phyloP scores from a whole-genome alignment of 331 rosid genomes.

The Pyracantha coccinea region DNA sequence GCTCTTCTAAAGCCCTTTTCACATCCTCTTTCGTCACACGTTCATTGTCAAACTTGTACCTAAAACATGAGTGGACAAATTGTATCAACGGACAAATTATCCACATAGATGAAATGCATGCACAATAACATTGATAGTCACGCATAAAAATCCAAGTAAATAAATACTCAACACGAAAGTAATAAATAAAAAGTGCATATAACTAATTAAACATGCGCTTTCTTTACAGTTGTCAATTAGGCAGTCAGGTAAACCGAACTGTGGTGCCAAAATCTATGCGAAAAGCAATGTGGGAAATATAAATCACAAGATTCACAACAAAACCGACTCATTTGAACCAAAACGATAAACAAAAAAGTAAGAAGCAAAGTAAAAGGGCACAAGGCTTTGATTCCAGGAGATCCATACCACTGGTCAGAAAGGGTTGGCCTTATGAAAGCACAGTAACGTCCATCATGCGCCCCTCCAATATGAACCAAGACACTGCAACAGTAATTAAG shows the following conservation, averaged over 20 bases:
- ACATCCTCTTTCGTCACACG: conserved; percentile 76
- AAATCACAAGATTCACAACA: neutral
- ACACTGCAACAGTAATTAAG: conserved; percentile 49
- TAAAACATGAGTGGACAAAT: conserved; percentile 3
- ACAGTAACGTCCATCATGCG: conserved; percentile 84
- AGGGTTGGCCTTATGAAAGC: conserved; percentile 79
- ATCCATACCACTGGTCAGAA: conserved; percentile 57
- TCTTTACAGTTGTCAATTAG: neutral
- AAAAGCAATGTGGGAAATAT: neutral
- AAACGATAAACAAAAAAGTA: neutral
- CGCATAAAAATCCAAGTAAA: neutral
- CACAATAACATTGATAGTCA: neutral
- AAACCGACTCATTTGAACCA: neutral
- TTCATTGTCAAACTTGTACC: conserved; percentile 85
- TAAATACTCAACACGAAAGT: neutral
- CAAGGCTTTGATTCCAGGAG: neutral
- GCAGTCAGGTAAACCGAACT: too few species aligned
- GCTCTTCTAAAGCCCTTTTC: conserved; percentile 82
- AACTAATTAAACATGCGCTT: neutral
- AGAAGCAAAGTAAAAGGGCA: neutral
- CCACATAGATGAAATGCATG: neutral
- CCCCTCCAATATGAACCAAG: conserved; percentile 85
- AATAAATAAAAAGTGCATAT: too few species aligned
- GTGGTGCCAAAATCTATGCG: neutral
- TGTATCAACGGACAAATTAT: neutral